Conservation (phyloP, 768 basidiomycete genomes). For the Sarcodon sp. region DNA sequence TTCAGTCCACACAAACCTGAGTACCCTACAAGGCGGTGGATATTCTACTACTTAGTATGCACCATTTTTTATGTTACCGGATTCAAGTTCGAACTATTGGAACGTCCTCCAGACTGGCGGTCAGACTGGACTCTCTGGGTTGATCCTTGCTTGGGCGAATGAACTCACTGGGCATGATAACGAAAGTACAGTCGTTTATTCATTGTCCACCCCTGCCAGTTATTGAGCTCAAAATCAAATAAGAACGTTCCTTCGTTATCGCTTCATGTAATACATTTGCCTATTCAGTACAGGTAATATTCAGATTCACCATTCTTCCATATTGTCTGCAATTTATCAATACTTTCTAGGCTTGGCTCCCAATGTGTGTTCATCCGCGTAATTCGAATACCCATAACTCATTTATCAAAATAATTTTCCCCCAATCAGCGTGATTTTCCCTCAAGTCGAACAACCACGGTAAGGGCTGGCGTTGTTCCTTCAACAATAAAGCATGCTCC, state of each 20-base stretch:
- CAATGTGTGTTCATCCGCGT: background rate
- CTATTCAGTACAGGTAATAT: slow-evolving; percentile 21
- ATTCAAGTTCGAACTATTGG: background rate
- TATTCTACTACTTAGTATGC: slow-evolving; percentile 22
- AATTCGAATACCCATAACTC: too few relatives aligned
- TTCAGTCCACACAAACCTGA: too few relatives aligned
- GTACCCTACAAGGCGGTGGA: slow-evolving; percentile 16
- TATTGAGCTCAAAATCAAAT: background rate
- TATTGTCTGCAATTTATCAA: background rate
- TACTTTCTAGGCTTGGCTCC: background rate
- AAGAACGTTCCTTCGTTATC: slow-evolving; percentile 23
- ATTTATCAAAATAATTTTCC: background rate
- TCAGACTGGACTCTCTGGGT: slow-evolving; percentile 18
- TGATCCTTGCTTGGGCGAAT: slow-evolving; percentile 24
- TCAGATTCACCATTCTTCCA: slow-evolving; percentile 1
- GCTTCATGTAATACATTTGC: slow-evolving; percentile 23
- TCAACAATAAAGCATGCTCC: too few relatives aligned
- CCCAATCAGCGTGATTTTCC: slow-evolving; percentile 19
- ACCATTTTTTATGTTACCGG: background rate
- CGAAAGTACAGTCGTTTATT: slow-evolving; percentile 14
- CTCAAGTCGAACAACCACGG: slow-evolving; percentile 23
- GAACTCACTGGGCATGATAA: slow-evolving; percentile 22
- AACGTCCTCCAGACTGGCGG: slow-evolving; percentile 12
- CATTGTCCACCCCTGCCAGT: too few relatives aligned
- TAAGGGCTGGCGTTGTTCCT: slow-evolving; percentile 3